A percentile compares a stretch with the other conserved stretches of the same genome.
phyloP scores from a whole-genome alignment of 495 filamentous ascomycete species.

The Penicillium coprophilum region DNA sequence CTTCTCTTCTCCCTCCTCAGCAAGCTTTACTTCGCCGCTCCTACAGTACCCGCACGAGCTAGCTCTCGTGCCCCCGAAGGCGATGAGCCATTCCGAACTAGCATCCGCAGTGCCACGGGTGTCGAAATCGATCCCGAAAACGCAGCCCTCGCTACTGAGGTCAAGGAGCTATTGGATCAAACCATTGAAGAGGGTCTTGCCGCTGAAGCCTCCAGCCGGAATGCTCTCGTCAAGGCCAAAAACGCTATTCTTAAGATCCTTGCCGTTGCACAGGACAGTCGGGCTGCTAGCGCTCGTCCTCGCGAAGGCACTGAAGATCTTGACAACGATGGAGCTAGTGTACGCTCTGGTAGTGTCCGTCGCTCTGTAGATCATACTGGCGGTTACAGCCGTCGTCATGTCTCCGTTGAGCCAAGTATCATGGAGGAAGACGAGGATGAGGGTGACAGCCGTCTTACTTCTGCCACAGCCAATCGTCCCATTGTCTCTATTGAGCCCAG shows the following conservation, averaged over 20 bases:
- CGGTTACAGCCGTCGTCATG: slow-evolving; percentile 25
- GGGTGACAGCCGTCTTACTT: slow-evolving; percentile 24
- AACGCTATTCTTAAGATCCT: slow-evolving; percentile 53
- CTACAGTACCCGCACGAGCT: slow-evolving; percentile 35
- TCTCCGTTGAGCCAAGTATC: slow-evolving; percentile 48
- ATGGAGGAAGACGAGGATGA: slow-evolving; percentile 52
- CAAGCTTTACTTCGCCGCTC: slow-evolving; percentile 76
- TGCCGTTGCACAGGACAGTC: slow-evolving; percentile 38
- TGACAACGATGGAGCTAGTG: slow-evolving; percentile 36
- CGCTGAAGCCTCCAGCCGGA: slow-evolving; percentile 67
- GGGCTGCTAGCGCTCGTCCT: slow-evolving; percentile 32
- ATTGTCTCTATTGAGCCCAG: slow-evolving; percentile 33
- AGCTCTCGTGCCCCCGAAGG: slow-evolving; percentile 43
- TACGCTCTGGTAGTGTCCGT: slow-evolving; percentile 41
- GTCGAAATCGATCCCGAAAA: slow-evolving; percentile 39
- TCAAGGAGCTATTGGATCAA: slow-evolving; percentile 55
- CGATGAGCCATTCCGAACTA: slow-evolving; percentile 43
- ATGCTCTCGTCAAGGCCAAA: slow-evolving; percentile 78
- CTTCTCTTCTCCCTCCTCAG: slow-evolving; percentile 70
- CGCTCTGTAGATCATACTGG: slow-evolving; percentile 41
- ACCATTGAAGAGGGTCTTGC: slow-evolving; percentile 71
- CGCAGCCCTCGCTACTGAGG: slow-evolving; percentile 38
- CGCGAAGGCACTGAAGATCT: slow-evolving; percentile 42
- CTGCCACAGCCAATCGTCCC: slow-evolving; percentile 18
- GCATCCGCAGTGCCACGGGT: slow-evolving; percentile 37